Base-by-base conservation (phyloP, 148 eudicot species). In the Silene uniflora region DNA sequence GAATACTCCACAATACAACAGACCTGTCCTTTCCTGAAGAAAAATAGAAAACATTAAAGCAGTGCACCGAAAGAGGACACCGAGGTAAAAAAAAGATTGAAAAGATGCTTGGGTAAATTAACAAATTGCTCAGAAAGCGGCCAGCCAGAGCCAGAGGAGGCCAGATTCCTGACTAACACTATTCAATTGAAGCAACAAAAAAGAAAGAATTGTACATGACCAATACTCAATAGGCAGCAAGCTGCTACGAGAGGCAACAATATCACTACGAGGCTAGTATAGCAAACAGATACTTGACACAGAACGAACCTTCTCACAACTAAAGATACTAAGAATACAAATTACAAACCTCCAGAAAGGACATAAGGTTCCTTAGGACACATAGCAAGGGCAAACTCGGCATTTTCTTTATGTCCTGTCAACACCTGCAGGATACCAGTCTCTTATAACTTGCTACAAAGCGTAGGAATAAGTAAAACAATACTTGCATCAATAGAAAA, bases 311-410 rank as follows among this genome's bases (percentile, higher is more conserved):
- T 11, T 32, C 60, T 58, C 72, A 72, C 59, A 72, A 54, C 55
- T 3, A 8, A n/a, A 71, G 29, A 47, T 60, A 59, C 23, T 54
- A 21, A 32, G 59, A 25, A 27, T 32, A 62, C 22, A 74, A 46
- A 19, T 29, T 78, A 56, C 81, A 35, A 74, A 95, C 99, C 99
- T 88, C 98, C 97, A 83, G 97, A 92, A 60, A 92, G 99, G 73
- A 95, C 99, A 84, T 85, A 88, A 63, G 97, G 97, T 78, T 92
- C 97, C 56, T 87, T 83, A 25, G 88, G 96, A 82, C 93, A 90
- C 93, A 89, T 90, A 19, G 92, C 93, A 77, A 95, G 93, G 59
- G 99, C 99, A 88, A 86, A 95, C 84, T 95, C 99, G 1, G 97
- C 99, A 82, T 95, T 92, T 76, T 95, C 99, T 77, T 88, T 82